Conservation (phyloP, 345 rosid species). For the Populus davidiana region DNA sequence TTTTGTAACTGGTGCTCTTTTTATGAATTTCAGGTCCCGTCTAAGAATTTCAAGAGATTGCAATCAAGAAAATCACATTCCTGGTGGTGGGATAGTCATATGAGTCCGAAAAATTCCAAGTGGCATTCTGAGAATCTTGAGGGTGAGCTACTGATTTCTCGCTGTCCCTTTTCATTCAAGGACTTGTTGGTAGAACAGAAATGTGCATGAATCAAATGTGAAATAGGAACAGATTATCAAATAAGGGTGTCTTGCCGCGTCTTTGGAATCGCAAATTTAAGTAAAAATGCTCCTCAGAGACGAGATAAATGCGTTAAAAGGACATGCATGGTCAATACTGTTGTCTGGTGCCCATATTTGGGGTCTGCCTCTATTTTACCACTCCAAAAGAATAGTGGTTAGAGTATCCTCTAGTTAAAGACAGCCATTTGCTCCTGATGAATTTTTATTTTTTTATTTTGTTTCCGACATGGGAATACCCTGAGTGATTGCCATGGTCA, state of each 20-base stretch:
- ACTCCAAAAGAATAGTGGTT: conserved; percentile 8
- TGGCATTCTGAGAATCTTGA: conserved; percentile 50
- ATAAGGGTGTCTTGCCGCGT: not conserved
- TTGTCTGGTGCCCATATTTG: conserved; percentile 1
- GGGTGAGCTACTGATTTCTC: conserved; percentile 33
- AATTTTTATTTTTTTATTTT: not conserved
- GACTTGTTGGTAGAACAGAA: no score
- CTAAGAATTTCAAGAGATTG: conserved; percentile 17
- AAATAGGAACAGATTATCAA: not conserved
- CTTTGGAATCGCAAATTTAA: not conserved
- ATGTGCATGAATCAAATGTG: not conserved
- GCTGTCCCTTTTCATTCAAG: not conserved
- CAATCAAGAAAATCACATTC: conserved; percentile 30
- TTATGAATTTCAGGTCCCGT: conserved; percentile 14
- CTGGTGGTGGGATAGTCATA: conserved; percentile 40
- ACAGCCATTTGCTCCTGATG: conserved; percentile 5
- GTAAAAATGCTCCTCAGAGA: not conserved
- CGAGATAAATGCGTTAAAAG: not conserved
- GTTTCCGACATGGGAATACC: not conserved
- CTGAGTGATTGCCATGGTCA: not conserved
- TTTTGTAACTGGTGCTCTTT: not conserved
- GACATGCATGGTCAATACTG: not conserved
- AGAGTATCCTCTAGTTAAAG: conserved; percentile 9
- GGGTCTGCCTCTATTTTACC: conserved; percentile 10
- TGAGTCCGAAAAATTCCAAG: conserved; percentile 33